A percentile compares a stretch with the other conserved stretches of the same genome.
Conservation (phyloP, 805 yeast genomes). For the Metschnikowia santaceciliae region DNA sequence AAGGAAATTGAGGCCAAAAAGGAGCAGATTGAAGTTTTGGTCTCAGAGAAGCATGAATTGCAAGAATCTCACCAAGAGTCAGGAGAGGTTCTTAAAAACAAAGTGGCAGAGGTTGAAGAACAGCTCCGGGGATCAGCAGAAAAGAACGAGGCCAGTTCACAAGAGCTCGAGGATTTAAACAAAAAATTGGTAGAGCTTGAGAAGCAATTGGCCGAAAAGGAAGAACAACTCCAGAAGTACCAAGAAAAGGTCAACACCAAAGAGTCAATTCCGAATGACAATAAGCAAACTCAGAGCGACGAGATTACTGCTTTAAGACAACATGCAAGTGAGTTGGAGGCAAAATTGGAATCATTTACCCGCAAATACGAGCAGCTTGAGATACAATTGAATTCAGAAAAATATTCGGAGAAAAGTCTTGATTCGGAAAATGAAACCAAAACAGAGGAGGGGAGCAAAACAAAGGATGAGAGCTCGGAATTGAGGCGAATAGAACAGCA, state of each 20-base stretch:
- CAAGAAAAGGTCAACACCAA: not conserved
- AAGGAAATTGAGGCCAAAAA: slow-evolving; percentile 2
- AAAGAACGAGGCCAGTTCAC: not conserved
- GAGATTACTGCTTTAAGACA: not conserved
- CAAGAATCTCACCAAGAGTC: not conserved
- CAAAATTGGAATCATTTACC: not conserved
- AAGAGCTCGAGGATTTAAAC: not conserved
- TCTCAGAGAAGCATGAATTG: not conserved
- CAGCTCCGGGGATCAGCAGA: not conserved
- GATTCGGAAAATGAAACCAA: not conserved
- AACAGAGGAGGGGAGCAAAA: not conserved
- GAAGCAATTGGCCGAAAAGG: not conserved
- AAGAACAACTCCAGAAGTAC: not conserved
- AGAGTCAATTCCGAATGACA: not conserved
- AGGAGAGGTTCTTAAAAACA: not conserved
- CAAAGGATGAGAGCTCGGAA: not conserved
- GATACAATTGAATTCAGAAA: not conserved
- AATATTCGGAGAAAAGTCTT: not conserved
- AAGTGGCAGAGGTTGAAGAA: slow-evolving; percentile 1
- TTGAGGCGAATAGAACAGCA: not conserved
- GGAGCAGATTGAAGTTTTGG: slow-evolving; percentile 1
- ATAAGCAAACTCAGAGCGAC: not conserved
- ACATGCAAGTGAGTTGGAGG: not conserved
- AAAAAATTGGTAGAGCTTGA: slow-evolving; percentile 1
- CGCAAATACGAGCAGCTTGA: not conserved